phyloP scores from a whole-genome alignment of 2,329 filamentous ascomycete genomes.

The Aspergillus brasiliensis region DNA sequence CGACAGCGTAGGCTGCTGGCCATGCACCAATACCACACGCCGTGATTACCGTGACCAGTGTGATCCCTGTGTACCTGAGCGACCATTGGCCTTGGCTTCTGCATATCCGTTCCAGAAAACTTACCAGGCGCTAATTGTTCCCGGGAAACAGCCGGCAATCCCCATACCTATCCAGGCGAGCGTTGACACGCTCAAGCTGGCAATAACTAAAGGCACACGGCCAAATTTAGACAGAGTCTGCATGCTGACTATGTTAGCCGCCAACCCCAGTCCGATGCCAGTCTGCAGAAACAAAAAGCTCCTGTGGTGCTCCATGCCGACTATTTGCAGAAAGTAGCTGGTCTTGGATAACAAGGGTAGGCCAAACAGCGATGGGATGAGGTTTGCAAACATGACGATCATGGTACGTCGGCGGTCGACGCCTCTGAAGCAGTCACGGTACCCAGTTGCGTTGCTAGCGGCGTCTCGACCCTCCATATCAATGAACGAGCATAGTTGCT shows the following conservation, averaged over 20 bases:
- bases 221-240: conserved; percentile 48
- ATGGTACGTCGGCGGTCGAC: conserved; percentile 31
- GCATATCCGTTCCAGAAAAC: conserved; percentile 11
- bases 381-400: conserved; percentile 43
- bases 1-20: conserved; percentile 42
- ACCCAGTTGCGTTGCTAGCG: conserved; percentile 25
- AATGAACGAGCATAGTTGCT: conserved; percentile 45
- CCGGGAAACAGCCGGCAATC: conserved; percentile 49
- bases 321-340: conserved; percentile 44
- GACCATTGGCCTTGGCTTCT: not conserved
- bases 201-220: conserved; percentile 38
- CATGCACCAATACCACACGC: conserved; percentile 37
- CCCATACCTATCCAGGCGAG: conserved; percentile 51
- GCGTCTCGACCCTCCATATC: conserved; percentile 53
- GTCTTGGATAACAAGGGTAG: conserved; percentile 48
- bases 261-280: conserved; percentile 49
- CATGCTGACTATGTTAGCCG: conserved; percentile 49
- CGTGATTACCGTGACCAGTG: conserved; percentile 50
- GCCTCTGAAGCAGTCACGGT: conserved; percentile 30
- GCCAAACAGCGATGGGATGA: conserved; percentile 51
- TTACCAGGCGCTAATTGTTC: conserved; percentile 45
- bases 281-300: conserved; percentile 50
- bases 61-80: conserved; percentile 45
- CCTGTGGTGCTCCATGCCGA: conserved; percentile 32
- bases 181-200: conserved; percentile 29